Conservation (phyloP, 1,284 basidiomycete genomes). For the Trametes sp. region DNA sequence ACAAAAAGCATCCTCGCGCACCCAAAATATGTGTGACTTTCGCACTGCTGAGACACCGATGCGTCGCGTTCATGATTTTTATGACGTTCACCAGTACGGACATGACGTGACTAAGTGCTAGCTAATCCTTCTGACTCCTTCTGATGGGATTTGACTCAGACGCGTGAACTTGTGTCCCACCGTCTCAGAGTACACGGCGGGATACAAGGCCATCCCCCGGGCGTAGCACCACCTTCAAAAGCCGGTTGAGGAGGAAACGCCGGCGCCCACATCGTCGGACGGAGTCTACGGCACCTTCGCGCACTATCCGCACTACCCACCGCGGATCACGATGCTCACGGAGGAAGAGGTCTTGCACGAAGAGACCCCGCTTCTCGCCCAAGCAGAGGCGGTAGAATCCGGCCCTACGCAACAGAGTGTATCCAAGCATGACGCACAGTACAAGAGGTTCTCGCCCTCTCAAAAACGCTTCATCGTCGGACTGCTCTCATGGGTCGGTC, state of each 20-base stretch:
- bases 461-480: conserved; percentile 57
- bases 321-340: conserved; percentile 11
- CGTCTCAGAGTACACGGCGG: too few species aligned
- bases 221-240: too few species aligned
- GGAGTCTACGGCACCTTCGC: too few species aligned
- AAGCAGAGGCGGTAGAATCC: neutral
- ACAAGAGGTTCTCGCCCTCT: conserved; percentile 32
- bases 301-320: too few species aligned
- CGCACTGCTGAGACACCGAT: too few species aligned
- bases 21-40: too few species aligned
- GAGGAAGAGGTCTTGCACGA: conserved; percentile 34
- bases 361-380: conserved; percentile 30
- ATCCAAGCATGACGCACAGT: conserved; percentile 30
- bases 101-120: neutral
- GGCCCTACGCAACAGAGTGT: conserved; percentile 5
- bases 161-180: neutral
- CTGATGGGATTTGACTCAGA: neutral
- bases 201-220: too few species aligned
- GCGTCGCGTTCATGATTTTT: too few species aligned
- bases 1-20: too few species aligned
- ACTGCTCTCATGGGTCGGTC: conserved; percentile 58
- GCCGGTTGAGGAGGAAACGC: too few species aligned
- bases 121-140: neutral
- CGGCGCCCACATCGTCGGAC: too few species aligned
- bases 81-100: neutral